A percentile compares a stretch with the other conserved stretches of the same genome.
phyloP scores from a whole-genome alignment of 2,329 filamentous ascomycete species.

The Neonectria neomacrospora region DNA sequence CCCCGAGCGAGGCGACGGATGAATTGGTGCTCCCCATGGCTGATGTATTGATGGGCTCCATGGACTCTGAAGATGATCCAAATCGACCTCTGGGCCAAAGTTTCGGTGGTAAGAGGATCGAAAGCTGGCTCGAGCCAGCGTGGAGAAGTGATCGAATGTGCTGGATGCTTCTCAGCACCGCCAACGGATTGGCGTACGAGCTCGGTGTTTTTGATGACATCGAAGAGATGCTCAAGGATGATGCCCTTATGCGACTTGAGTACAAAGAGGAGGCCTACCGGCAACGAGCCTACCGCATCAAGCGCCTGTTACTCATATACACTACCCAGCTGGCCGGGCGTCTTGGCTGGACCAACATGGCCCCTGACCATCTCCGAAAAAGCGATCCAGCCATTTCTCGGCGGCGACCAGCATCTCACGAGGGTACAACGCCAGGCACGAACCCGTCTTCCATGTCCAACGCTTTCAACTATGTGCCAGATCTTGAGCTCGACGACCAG shows the following conservation, averaged over 20 bases:
- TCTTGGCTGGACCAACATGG: conserved; percentile 93
- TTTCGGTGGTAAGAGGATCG: conserved; percentile 86
- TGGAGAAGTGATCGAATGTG: conserved; percentile 97
- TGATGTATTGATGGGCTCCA: conserved; percentile 56
- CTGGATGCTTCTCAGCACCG: conserved; percentile 96
- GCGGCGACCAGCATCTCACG: conserved; percentile 61
- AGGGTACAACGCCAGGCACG: conserved; percentile 70
- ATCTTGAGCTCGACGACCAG: conserved; percentile 74
- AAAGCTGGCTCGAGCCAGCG: conserved; percentile 95
- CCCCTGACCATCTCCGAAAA: conserved; percentile 74
- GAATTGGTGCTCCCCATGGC: conserved; percentile 74
- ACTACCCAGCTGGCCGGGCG: conserved; percentile 93
- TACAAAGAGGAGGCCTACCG: conserved; percentile 82
- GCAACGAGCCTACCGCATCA: conserved; percentile 82
- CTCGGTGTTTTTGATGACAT: conserved; percentile 95
- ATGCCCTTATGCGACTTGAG: conserved; percentile 69
- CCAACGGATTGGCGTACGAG: conserved; percentile 90
- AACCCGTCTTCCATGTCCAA: conserved; percentile 66
- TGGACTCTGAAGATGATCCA: conserved; percentile 52
- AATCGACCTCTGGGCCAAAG: conserved; percentile 57
- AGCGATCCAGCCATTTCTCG: conserved; percentile 67
- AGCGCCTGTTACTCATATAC: conserved; percentile 88
- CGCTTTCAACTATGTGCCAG: conserved; percentile 73
- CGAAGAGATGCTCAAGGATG: conserved; percentile 72
- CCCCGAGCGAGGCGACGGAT: conserved; percentile 79